These are phyloP conservation scores for Aspergillus phoenicis DNA, from an alignment of 2,329 filamentous ascomycete species.

Conservation along the genomic window DNA sequence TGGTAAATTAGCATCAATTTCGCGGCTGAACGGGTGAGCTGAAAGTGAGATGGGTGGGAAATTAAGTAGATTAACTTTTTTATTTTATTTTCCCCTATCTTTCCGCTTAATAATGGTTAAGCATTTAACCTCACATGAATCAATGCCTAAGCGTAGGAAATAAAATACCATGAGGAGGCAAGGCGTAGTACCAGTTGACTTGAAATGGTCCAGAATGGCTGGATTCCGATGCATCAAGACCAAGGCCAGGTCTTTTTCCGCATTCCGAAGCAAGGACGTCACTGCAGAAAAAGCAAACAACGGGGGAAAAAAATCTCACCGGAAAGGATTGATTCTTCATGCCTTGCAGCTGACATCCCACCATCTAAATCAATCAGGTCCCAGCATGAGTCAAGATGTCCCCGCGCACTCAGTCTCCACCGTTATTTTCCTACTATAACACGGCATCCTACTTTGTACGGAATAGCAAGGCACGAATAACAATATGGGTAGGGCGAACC, in stretches of 20 bases:
- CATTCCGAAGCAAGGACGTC: background rate
- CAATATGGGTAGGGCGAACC: background rate
- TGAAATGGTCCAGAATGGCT: background rate
- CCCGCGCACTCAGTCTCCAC: background rate
- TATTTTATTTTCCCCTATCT: too few relatives aligned
- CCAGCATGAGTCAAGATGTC: background rate
- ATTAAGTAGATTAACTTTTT: too few relatives aligned
- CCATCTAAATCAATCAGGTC: background rate
- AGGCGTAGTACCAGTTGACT: background rate
- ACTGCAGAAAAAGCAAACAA: background rate
- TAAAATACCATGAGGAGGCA: background rate
- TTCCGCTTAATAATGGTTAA: too few relatives aligned
- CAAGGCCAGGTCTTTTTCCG: background rate
- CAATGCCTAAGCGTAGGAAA: too few relatives aligned
- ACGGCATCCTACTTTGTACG: background rate
- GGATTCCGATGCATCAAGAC: background rate
- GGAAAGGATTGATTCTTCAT: background rate
- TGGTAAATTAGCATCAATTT: background rate
- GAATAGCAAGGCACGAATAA: background rate
- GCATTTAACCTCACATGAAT: too few relatives aligned
- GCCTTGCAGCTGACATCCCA: slow-evolving; percentile 1
- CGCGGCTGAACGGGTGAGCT: background rate
- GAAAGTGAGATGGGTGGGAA: too few relatives aligned
- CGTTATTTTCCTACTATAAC: background rate
- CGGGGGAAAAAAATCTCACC: background rate